phyloP scores from a whole-genome alignment of 202 grass and related monocot genomes.

The Schoenoplectus triqueter region DNA sequence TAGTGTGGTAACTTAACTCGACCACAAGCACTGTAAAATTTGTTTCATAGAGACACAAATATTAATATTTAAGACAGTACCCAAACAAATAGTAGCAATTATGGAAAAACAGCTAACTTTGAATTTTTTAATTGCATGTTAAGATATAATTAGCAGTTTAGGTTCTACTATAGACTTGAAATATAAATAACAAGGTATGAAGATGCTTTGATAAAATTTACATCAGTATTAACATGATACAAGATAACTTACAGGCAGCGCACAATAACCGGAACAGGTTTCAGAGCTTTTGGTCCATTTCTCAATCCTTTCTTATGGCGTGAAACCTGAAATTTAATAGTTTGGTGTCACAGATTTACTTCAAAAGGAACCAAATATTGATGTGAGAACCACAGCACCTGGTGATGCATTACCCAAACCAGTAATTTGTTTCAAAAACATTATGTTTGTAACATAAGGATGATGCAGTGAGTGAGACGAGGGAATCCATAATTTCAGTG shows the following conservation, averaged over 20 bases:
- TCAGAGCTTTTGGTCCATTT: slow-evolving; percentile 87
- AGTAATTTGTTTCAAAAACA: not conserved
- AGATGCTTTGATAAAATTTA: not conserved
- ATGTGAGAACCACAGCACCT: slow-evolving; percentile 11
- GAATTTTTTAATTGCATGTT: slow-evolving; percentile 1
- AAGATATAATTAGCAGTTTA: slow-evolving; percentile 19
- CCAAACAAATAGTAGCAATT: not conserved
- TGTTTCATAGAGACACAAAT: not conserved
- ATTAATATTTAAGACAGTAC: not conserved
- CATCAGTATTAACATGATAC: not conserved
- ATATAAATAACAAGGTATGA: not conserved
- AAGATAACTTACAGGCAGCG: slow-evolving; percentile 74
- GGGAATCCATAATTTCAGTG: not conserved
- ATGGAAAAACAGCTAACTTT: not conserved
- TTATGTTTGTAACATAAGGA: not conserved
- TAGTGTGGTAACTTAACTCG: slow-evolving; percentile 91
- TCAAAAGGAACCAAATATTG: not conserved
- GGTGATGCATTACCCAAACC: not conserved
- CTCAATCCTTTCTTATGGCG: slow-evolving; percentile 82
- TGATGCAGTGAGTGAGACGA: not conserved
- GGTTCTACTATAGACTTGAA: not conserved
- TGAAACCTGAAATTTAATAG: slow-evolving; percentile 62
- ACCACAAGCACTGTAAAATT: slow-evolving; percentile 69
- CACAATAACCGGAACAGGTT: slow-evolving; percentile 89
- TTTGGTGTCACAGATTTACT: slow-evolving; percentile 23